phyloP scores from a whole-genome alignment of 2,329 filamentous ascomycete species.

The Talaromyces verruculosus region DNA sequence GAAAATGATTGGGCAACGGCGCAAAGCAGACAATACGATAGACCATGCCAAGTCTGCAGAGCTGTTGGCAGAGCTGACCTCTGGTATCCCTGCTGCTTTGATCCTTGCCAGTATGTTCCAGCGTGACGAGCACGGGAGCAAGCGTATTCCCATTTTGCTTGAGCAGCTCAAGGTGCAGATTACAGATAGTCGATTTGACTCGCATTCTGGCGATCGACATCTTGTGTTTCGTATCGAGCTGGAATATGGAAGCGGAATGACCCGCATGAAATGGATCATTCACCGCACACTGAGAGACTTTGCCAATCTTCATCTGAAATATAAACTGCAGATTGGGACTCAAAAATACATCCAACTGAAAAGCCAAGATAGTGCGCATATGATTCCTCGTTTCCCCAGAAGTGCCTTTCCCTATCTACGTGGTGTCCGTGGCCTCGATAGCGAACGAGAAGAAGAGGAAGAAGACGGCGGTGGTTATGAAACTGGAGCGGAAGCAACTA shows the following conservation, averaged over 20 bases:
- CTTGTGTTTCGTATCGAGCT: conserved; percentile 87
- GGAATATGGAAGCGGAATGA: conserved; percentile 93
- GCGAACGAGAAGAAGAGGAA: conserved; percentile 72
- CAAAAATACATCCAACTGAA: conserved; percentile 76
- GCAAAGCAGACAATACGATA: conserved; percentile 78
- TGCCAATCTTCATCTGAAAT: conserved; percentile 87
- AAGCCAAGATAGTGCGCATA: conserved; percentile 67
- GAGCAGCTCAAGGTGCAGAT: conserved; percentile 92
- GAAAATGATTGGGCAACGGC: conserved; percentile 71
- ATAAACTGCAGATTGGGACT: conserved; percentile 81
- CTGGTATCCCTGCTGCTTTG: conserved; percentile 86
- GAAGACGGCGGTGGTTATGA: conserved; percentile 49
- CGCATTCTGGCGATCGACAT: conserved; percentile 63
- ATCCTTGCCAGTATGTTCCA: conserved; percentile 98
- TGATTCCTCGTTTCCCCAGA: conserved; percentile 85
- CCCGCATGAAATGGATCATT: conserved; percentile 95
- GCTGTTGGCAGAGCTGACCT: conserved; percentile 89
- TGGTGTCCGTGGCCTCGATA: conserved; percentile 74
- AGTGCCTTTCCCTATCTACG: conserved; percentile 88
- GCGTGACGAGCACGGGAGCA: conserved; percentile 92
- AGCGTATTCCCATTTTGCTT: conserved; percentile 87
- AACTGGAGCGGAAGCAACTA: conserved; percentile 63
- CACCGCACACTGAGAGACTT: conserved; percentile 86
- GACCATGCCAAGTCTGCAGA: conserved; percentile 96
- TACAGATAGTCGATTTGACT: conserved; percentile 72